phyloP scores from a whole-genome alignment of 163 green algal species.

The Chloromonas sp. region DNA sequence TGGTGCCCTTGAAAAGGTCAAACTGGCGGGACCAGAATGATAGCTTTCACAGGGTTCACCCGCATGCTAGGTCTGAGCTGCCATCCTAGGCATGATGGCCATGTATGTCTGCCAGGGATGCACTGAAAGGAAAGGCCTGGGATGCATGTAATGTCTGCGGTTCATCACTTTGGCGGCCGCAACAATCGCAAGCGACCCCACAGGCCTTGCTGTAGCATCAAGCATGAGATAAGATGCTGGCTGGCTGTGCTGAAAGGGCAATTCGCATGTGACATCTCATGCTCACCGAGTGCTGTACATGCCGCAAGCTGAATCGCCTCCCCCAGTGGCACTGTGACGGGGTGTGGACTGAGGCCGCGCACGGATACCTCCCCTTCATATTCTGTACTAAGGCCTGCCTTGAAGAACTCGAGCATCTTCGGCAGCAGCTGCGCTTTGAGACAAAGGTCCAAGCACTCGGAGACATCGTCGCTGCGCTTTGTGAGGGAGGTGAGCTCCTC shows the following conservation, averaged over 20 bases:
- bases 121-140: not conserved
- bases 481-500: not conserved
- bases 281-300: not conserved
- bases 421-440: not conserved
- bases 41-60: not conserved
- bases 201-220: no score
- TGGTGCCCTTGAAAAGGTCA: not conserved
- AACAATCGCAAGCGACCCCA: no score
- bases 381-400: not conserved
- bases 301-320: conserved; percentile 3
- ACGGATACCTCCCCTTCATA: not conserved
- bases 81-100: not conserved
- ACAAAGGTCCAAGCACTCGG: not conserved
- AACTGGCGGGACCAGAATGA: not conserved
- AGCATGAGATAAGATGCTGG: no score
- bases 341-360: not conserved
- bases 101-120: not conserved
- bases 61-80: not conserved
- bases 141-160: no score
- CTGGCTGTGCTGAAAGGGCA: no score
- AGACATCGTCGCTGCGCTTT: conserved; percentile 6
- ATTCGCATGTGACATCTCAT: no score
- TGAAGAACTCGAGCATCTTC: not conserved
- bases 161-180: no score
- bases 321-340: not conserved